Base-by-base conservation (phyloP, 2,329 filamentous ascomycete genomes). In the Trichoderma arundinaceum region DNA sequence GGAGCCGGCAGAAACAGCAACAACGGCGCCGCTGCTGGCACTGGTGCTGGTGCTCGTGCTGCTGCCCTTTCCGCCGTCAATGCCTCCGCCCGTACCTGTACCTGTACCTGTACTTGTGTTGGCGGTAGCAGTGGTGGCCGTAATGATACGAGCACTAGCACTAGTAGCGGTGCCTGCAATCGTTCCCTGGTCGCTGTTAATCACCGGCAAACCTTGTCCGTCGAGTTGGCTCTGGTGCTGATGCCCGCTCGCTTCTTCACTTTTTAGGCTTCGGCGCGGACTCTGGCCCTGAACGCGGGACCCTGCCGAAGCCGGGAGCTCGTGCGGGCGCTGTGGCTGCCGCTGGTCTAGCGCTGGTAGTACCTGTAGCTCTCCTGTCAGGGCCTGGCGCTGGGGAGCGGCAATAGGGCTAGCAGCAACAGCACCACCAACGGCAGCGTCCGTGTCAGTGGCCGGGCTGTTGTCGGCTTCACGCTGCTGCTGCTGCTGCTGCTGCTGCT, bases 261-360 rank as follows among this genome's bases (percentile, higher is more conserved):
- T 28, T 19, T 52, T 39, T 35, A 41, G 58, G 58, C 58, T 61
- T 43, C 38, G 58, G 35, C 46, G 48, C 58, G 46, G 58, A 9
- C 46, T 61, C 35, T 43, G 58, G 28, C 43, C 61, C 61, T 64
- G 51, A 41, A 39, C 46, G 61, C 41, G 59, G 66, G 62, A 32
- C 57, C 61, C 61, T 64, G 41, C 51, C 59, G 39, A 17, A 33
- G 61, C 43, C 61, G 51, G 48, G 49, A 63, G 48, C 49, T 54
- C 49, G 43, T 69, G 68, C 66, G 65, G 67, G 68, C 58, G 62
- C 56, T 44, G 68, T 58, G 48, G 19, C 22, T 52, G 51, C 41
- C 41, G 60, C 41, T 57, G 51, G 52, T 44, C 64, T 53, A 44
- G 22, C 35, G 19, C 63, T 46, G 35, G 22, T 28, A 15, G 43